Conservation (phyloP, 192 early-diverging fungal species). For the Coemansia sp. region DNA sequence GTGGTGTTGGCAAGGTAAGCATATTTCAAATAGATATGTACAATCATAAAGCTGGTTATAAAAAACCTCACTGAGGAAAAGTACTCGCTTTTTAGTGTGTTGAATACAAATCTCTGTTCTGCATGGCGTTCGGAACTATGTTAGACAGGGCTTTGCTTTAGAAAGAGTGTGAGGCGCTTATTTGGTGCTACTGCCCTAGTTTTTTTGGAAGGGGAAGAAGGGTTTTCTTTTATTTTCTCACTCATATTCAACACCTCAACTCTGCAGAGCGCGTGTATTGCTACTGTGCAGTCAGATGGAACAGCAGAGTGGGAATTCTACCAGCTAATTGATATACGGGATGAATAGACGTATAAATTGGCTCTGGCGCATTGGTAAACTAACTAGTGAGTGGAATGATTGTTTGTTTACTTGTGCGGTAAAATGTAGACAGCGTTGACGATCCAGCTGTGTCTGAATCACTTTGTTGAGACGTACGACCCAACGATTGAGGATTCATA, state of each 20-base stretch:
- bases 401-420: background rate
- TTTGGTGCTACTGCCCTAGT: slow-evolving; percentile 16
- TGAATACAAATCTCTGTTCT: background rate
- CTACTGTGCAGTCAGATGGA: no score
- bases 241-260: no score
- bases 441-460: slow-evolving; percentile 64
- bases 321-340: background rate
- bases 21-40: slow-evolving; percentile 3
- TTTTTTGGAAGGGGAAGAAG: background rate
- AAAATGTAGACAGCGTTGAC: slow-evolving; percentile 60
- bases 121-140: background rate
- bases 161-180: background rate
- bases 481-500: slow-evolving; percentile 99
- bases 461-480: slow-evolving; percentile 87
- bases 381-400: background rate
- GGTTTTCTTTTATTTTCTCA: slow-evolving; percentile 4
- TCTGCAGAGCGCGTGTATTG: slow-evolving; percentile 6
- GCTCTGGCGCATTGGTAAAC: background rate
- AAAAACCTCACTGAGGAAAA: no score
- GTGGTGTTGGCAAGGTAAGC: slow-evolving; percentile 91
- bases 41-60: background rate
- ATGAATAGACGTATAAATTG: background rate
- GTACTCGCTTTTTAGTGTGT: background rate
- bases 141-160: background rate
- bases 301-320: background rate